Percentiles rank a stretch among this genome's conserved stretches.
Evolutionary conservation across 1,284 basidiomycete genomes (phyloP).

Genomic region (Tilletia walkeri): DNA sequence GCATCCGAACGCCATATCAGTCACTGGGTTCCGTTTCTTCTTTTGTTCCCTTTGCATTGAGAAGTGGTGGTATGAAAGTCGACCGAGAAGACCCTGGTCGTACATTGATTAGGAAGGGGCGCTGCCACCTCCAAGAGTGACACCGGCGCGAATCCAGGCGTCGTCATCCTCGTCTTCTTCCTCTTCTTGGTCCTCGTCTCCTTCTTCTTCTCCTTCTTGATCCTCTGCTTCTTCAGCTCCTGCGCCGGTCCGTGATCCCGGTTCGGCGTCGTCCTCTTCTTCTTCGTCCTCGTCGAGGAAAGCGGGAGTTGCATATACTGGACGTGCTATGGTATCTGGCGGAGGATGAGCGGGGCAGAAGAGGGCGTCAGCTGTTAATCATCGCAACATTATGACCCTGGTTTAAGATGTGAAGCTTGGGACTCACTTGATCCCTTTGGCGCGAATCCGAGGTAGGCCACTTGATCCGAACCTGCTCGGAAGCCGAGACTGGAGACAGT

Average conservation of each 20-base stretch:
- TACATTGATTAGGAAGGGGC: not conserved
- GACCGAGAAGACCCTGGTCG: no score
- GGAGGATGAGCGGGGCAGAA: not conserved
- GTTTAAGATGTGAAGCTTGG: not conserved
- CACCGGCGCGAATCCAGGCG: constrained; percentile 4
- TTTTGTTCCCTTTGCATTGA: no score
- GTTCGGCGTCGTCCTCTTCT: not conserved
- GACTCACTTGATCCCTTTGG: constrained; percentile 12
- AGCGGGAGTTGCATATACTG: not conserved
- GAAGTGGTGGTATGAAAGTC: no score
- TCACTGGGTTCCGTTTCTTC: no score
- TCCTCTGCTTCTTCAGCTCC: not conserved
- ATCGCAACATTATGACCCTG: no score
- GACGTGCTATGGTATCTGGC: constrained; percentile 5
- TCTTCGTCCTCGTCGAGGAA: constrained; percentile 13
- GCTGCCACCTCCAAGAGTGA: not conserved
- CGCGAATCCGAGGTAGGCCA: constrained; percentile 10
- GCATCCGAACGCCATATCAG: no score
- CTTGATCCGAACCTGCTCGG: not conserved
- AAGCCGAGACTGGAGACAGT: not conserved
- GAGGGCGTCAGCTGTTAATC: not conserved
- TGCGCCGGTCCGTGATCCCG: not conserved
- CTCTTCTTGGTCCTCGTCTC: not conserved
- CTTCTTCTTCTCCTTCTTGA: not conserved
- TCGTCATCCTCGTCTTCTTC: constrained; percentile 4